A percentile compares a stretch with the other conserved stretches of the same genome.
These are phyloP conservation scores for Microglena sp. DNA, from an alignment of 139 green algal species.

Conservation along the genomic window DNA sequence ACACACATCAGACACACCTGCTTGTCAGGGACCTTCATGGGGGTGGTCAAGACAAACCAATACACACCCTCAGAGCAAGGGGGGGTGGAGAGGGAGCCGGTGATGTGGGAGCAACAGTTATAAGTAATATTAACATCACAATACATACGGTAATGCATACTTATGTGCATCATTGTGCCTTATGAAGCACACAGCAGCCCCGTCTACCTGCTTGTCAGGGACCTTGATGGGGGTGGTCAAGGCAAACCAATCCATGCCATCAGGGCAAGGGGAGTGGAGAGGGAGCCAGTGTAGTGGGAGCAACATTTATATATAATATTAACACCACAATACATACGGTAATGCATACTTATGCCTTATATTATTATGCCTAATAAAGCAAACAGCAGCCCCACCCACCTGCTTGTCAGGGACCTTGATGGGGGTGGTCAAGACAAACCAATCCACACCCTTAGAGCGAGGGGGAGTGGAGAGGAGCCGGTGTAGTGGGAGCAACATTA, in stretches of 20 bases:
- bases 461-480: slow-evolving; percentile 80
- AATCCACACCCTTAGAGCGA: slow-evolving; percentile 70
- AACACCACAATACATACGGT: no score
- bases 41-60: slow-evolving; percentile 63
- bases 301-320: no score
- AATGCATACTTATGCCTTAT: no score
- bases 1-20: slow-evolving; percentile 37
- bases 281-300: slow-evolving; percentile 68
- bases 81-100: slow-evolving; percentile 75
- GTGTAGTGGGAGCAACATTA: no score
- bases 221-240: slow-evolving; percentile 43
- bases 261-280: slow-evolving; percentile 83
- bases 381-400: no score
- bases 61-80: slow-evolving; percentile 71
- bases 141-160: no score
- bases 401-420: slow-evolving; percentile 38
- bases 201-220: slow-evolving; percentile 37
- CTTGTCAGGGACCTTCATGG: slow-evolving; percentile 31
- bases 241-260: slow-evolving; percentile 73
- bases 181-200: no score
- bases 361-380: no score
- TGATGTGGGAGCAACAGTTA: no score
- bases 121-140: no score
- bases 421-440: slow-evolving; percentile 59
- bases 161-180: no score